phyloP scores from a whole-genome alignment of 2,329 filamentous ascomycete species.

The Diaporthe capsici region DNA sequence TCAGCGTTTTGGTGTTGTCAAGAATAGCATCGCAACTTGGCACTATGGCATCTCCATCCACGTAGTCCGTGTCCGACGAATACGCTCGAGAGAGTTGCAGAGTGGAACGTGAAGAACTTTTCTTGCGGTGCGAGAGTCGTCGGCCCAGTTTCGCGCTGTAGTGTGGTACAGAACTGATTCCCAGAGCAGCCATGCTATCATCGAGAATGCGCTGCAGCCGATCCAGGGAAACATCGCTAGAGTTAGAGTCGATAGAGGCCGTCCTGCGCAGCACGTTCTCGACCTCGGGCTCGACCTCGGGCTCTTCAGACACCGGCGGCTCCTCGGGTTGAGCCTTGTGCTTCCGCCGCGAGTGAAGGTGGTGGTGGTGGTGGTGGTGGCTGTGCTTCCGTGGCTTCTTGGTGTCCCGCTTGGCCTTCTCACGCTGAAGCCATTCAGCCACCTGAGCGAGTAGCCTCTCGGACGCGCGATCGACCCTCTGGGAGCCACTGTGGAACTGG shows the following conservation, averaged over 20 bases:
- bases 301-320: slow-evolving; percentile 42
- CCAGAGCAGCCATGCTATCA: slow-evolving; percentile 71
- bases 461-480: slow-evolving; percentile 53
- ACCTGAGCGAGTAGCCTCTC: slow-evolving; percentile 80
- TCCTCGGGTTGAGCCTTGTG: slow-evolving; percentile 53
- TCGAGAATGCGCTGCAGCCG: slow-evolving; percentile 85
- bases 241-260: slow-evolving; percentile 75
- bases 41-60: slow-evolving; percentile 85
- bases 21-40: slow-evolving; percentile 87
- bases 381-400: slow-evolving; percentile 64
- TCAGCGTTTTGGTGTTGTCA: slow-evolving; percentile 91
- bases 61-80: slow-evolving; percentile 88
- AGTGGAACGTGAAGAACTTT: slow-evolving; percentile 55
- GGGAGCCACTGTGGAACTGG: slow-evolving; percentile 47
- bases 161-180: slow-evolving; percentile 61
- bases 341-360: slow-evolving; percentile 55
- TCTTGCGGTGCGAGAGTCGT: slow-evolving; percentile 58
- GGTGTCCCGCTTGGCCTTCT: slow-evolving; percentile 76
- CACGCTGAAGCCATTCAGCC: slow-evolving; percentile 85
- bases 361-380: slow-evolving; percentile 38
- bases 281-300: slow-evolving; percentile 32
- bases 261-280: slow-evolving; percentile 53
- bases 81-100: slow-evolving; percentile 61
- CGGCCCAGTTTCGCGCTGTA: slow-evolving; percentile 59
- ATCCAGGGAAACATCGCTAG: slow-evolving; percentile 81